Evolutionary conservation across 768 basidiomycete species (phyloP).

Genomic region (Naganishia antarctica): DNA sequence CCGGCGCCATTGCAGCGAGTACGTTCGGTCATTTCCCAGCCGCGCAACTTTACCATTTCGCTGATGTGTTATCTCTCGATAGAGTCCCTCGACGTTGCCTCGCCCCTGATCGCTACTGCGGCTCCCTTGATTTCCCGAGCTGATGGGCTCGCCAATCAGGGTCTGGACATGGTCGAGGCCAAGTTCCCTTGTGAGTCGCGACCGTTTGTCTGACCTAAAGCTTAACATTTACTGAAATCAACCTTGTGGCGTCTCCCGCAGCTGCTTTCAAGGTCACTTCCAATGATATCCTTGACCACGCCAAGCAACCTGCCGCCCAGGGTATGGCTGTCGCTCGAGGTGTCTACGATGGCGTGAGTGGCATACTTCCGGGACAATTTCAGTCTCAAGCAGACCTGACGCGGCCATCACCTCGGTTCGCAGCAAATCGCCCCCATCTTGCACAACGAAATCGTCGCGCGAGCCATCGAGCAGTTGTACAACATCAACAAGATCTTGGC

Average conservation of each 20-base stretch:
- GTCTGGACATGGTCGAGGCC: conserved; percentile 39
- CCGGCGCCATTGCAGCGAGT: conserved; percentile 40
- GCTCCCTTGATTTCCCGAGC: conserved; percentile 44
- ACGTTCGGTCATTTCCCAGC: conserved; percentile 21
- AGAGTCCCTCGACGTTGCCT: conserved; percentile 46
- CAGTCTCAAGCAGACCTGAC: too few relatives aligned
- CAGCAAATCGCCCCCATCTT: conserved; percentile 26
- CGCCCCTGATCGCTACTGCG: conserved; percentile 40
- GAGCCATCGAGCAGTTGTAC: conserved; percentile 27
- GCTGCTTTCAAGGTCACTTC: conserved; percentile 49
- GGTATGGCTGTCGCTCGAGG: conserved; percentile 34
- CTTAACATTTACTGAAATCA: conserved; percentile 6
- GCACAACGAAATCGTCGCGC: conserved; percentile 26
- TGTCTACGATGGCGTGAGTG: conserved; percentile 45
- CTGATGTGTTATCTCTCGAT: not conserved
- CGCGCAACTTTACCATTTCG: not conserved
- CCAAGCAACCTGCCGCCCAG: conserved; percentile 37
- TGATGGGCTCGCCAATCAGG: conserved; percentile 39
- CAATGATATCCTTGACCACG: conserved; percentile 37
- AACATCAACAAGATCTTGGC: conserved; percentile 20
- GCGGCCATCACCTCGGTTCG: too few relatives aligned
- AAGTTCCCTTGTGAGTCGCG: conserved; percentile 39
- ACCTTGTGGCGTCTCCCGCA: conserved; percentile 16
- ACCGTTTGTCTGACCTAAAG: conserved; percentile 14
- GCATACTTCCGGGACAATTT: too few relatives aligned